Percentiles rank a stretch among this genome's conserved stretches.
phyloP scores from a whole-genome alignment of 2,329 filamentous ascomycete genomes.

The Leptographium galeiforme region DNA sequence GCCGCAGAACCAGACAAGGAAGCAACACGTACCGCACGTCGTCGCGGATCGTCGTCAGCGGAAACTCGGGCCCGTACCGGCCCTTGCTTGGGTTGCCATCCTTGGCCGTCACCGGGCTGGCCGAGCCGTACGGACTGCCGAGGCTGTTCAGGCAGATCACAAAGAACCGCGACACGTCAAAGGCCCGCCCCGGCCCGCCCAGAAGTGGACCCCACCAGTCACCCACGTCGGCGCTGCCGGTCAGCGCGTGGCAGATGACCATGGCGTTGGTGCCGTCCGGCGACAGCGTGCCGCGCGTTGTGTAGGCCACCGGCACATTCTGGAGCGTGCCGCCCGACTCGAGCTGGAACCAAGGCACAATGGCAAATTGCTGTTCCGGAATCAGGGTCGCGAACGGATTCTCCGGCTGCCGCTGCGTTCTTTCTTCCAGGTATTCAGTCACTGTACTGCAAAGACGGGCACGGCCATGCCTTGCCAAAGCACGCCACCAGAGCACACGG shows the following conservation, averaged over 20 bases:
- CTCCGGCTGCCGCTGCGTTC: slow-evolving; percentile 59
- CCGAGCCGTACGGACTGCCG: slow-evolving; percentile 74
- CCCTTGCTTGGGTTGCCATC: slow-evolving; percentile 63
- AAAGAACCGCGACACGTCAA: slow-evolving; percentile 74
- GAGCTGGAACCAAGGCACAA: slow-evolving; percentile 80
- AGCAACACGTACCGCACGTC: slow-evolving; percentile 64
- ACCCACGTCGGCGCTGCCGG: slow-evolving; percentile 69
- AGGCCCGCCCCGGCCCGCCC: slow-evolving; percentile 63
- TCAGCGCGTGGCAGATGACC: slow-evolving; percentile 73
- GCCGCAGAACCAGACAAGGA: neutral
- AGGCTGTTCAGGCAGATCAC: slow-evolving; percentile 77
- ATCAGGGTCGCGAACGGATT: slow-evolving; percentile 85
- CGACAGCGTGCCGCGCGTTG: slow-evolving; percentile 48
- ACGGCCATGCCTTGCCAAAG: neutral
- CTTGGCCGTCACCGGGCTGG: slow-evolving; percentile 79
- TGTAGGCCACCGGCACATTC: slow-evolving; percentile 63
- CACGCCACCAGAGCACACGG: neutral
- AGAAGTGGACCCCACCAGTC: slow-evolving; percentile 84
- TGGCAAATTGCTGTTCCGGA: slow-evolving; percentile 72
- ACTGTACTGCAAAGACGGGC: slow-evolving; percentile 22
- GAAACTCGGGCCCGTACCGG: slow-evolving; percentile 89
- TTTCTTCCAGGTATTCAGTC: slow-evolving; percentile 55
- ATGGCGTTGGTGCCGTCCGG: slow-evolving; percentile 51
- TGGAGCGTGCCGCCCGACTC: slow-evolving; percentile 77
- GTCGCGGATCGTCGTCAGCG: slow-evolving; percentile 85